A percentile compares a stretch with the other conserved stretches of the same genome.
Conservation (phyloP, 139 green algal genomes). For the Chlorella sorokiniana region DNA sequence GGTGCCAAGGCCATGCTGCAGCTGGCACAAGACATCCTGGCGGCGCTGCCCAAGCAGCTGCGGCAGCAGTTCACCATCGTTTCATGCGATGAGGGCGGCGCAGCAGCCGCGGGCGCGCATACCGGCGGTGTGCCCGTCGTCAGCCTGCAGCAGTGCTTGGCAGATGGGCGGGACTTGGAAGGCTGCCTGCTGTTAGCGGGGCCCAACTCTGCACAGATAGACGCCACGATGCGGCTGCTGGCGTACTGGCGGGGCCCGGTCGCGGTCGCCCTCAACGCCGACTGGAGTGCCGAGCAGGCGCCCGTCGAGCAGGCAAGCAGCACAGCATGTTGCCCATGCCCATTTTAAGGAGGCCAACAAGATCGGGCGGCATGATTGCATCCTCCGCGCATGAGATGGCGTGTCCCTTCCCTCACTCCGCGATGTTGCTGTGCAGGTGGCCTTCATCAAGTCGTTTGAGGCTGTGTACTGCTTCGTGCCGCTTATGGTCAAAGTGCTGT, state of each 20-base stretch:
- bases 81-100: neutral
- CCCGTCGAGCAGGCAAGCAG: slow-evolving; percentile 11
- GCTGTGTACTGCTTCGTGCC: slow-evolving; percentile 46
- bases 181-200: slow-evolving; percentile 30
- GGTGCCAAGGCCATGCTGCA: slow-evolving; percentile 7
- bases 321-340: neutral
- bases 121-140: slow-evolving; percentile 3
- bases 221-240: slow-evolving; percentile 28
- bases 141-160: slow-evolving; percentile 5
- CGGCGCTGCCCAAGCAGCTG: slow-evolving; percentile 6
- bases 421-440: neutral
- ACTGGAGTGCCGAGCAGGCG: slow-evolving; percentile 28
- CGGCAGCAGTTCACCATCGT: slow-evolving; percentile 31
- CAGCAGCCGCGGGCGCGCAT: slow-evolving; percentile 10
- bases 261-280: slow-evolving; percentile 35
- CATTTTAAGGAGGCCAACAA: too few relatives aligned
- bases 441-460: slow-evolving; percentile 36
- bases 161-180: neutral
- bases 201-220: slow-evolving; percentile 15
- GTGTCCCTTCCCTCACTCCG: neutral
- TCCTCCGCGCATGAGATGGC: neutral
- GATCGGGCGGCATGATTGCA: neutral
- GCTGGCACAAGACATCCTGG: slow-evolving; percentile 37
- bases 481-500: slow-evolving; percentile 39
- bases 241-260: neutral